Conservation (phyloP, 2,329 filamentous ascomycete genomes). For the Penicillium sclerotiorum region DNA sequence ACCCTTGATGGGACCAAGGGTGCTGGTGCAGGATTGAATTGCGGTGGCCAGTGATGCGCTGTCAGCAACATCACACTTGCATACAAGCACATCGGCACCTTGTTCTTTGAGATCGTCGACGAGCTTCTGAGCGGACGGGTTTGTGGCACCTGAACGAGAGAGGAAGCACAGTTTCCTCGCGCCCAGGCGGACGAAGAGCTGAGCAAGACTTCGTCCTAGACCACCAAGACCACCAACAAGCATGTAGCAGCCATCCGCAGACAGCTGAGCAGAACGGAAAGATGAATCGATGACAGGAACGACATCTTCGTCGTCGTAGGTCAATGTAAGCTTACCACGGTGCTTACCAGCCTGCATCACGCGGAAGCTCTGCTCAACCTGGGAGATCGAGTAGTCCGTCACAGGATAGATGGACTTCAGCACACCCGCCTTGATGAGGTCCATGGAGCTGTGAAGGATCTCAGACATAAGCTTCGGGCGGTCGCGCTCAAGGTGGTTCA, state of each 20-base stretch:
- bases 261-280: background rate
- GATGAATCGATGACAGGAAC: background rate
- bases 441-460: background rate
- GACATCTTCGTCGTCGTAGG: background rate
- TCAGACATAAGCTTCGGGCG: background rate
- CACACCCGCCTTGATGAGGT: background rate
- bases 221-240: slow-evolving; percentile 22
- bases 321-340: background rate
- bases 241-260: slow-evolving; percentile 11
- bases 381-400: background rate
- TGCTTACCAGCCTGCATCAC: background rate
- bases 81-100: slow-evolving; percentile 18
- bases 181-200: slow-evolving; percentile 12
- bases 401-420: background rate
- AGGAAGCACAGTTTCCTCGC: slow-evolving; percentile 13
- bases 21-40: slow-evolving; percentile 13
- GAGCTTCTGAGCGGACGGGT: slow-evolving; percentile 10
- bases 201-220: slow-evolving; percentile 12
- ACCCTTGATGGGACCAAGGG: slow-evolving; percentile 33
- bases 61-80: slow-evolving; percentile 29
- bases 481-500: background rate
- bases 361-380: background rate
- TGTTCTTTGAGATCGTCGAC: slow-evolving; percentile 17
- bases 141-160: slow-evolving; percentile 8
- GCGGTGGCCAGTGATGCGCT: slow-evolving; percentile 8